Evolutionary conservation across 306 rosid genomes (phyloP), one percentile per base, ranked within the genome.

Genomic region (Citrullus colocynthis): DNA sequence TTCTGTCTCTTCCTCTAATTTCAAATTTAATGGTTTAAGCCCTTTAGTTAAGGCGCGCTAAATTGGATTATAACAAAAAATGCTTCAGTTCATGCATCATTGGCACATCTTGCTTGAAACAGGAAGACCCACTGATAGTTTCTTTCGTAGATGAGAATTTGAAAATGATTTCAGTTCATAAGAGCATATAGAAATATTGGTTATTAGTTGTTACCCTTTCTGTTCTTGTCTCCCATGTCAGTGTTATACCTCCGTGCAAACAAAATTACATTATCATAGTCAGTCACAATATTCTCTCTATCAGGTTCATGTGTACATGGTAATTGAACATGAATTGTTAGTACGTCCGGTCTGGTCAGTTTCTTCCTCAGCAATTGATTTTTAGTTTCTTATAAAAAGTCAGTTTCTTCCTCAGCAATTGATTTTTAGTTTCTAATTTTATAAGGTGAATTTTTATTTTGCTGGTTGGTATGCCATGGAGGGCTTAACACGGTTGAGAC

Each of bases 391-490:
- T n/a, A n/a, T n/a, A n/a, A n/a, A n/a, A n/a, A n/a, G 48, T 34
- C 49, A 7, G 13, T 34, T 32, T 64, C 48, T 64, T 16, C 11
- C 14, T 16, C 48, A 15, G 44, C 49, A 9, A 37, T 13, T 18
- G 34, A 13, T 13, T 71, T n/a, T 42, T 69, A 69, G 75, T 69
- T 44, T 44, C 57, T 48, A 71, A 67, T 11, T 20, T 34, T 67
- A 67, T 12, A 67, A n/a, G 74, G 54, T 67, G 74, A 67, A 41
- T n/a, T 17, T 64, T 64, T 36, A 32, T 62, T 64, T 64, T 64
- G 48, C 71, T 67, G 74, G 74, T 67, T 11, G 74, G 74, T 42
- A 67, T 41, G 54, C 54, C 51, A 67, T 41, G 74, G 51, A 67
- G 4, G 32, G 74, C 34, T 67, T 16, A 10, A 67, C 41, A 70